These are phyloP conservation scores for Moelleriella libera DNA, from an alignment of 2,329 filamentous ascomycete genomes.

Conservation along the genomic window DNA sequence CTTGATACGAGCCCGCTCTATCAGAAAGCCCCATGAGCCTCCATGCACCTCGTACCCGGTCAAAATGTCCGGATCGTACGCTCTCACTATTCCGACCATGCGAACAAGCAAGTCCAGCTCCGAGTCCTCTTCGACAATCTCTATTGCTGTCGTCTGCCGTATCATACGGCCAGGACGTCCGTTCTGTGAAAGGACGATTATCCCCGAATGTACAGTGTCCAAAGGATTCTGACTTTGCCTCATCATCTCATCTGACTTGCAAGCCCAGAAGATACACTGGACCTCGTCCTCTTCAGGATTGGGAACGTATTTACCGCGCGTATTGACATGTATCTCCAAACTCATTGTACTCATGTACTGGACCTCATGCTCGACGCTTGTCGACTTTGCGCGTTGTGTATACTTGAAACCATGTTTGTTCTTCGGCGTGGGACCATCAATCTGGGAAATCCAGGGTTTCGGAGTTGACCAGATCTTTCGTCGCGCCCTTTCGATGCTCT, in stretches of 20 bases:
- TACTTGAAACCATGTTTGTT: slow-evolving; percentile 77
- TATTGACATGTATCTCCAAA: slow-evolving; percentile 84
- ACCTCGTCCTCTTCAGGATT: slow-evolving; percentile 88
- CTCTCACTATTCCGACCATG: slow-evolving; percentile 76
- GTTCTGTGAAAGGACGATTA: slow-evolving; percentile 57
- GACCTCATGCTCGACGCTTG: slow-evolving; percentile 66
- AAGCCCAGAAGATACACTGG: slow-evolving; percentile 77
- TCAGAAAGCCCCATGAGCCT: slow-evolving; percentile 87
- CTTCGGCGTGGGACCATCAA: slow-evolving; percentile 75
- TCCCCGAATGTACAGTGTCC: slow-evolving; percentile 46
- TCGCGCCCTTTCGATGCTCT: slow-evolving; percentile 9
- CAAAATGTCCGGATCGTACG: slow-evolving; percentile 78
- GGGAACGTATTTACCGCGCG: slow-evolving; percentile 63
- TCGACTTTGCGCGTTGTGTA: slow-evolving; percentile 60
- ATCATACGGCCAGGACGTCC: slow-evolving; percentile 45
- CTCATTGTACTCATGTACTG: slow-evolving; percentile 98
- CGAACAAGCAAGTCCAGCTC: slow-evolving; percentile 76
- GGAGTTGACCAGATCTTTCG: slow-evolving; percentile 10
- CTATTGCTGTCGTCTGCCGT: slow-evolving; percentile 42
- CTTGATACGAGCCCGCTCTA: slow-evolving; percentile 72
- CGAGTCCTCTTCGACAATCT: slow-evolving; percentile 59
- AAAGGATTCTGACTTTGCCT: slow-evolving; percentile 23
- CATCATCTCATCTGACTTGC: slow-evolving; percentile 55
- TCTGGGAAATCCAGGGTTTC: slow-evolving; percentile 54
- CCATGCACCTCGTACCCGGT: slow-evolving; percentile 93